Evolutionary conservation across 2,329 filamentous ascomycete genomes (phyloP).

Genomic region (Beauveria rudraprayagi): DNA sequence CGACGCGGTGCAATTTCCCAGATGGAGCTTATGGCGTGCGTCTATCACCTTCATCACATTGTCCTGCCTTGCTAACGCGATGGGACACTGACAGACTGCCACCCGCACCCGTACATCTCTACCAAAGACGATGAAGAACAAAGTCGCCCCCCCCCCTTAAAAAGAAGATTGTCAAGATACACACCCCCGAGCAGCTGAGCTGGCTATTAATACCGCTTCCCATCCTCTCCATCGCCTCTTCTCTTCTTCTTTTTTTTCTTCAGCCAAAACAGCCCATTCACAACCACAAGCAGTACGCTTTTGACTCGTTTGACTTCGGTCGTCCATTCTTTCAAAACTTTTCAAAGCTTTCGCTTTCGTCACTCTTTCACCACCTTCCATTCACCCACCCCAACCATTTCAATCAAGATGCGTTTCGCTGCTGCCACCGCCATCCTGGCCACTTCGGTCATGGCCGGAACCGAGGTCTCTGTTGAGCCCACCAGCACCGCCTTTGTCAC

Average conservation of each 20-base stretch:
- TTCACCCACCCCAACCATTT: constrained; percentile 23
- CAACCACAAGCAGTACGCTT: constrained; percentile 27
- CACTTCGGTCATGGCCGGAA: constrained; percentile 23
- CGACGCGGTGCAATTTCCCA: constrained; percentile 17
- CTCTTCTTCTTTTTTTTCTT: constrained; percentile 25
- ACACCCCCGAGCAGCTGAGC: not conserved
- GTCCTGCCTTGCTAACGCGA: not conserved
- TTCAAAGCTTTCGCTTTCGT: constrained; percentile 25
- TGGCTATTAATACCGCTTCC: constrained; percentile 40
- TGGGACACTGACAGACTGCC: not conserved
- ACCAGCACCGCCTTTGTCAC: constrained; percentile 48
- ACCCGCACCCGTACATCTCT: not conserved
- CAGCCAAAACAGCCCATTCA: constrained; percentile 37
- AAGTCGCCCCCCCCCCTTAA: not conserved
- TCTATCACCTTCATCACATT: not conserved
- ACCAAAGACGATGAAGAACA: constrained; percentile 3
- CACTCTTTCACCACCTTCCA: constrained; percentile 22
- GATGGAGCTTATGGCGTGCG: constrained; percentile 12
- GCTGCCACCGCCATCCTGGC: constrained; percentile 41
- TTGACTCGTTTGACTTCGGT: constrained; percentile 45
- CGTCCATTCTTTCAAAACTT: constrained; percentile 45
- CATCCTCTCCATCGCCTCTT: constrained; percentile 23
- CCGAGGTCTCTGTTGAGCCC: constrained; percentile 19
- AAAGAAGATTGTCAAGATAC: not conserved
- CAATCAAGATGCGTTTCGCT: constrained; percentile 56